Conservation (phyloP, 495 filamentous ascomycete species). For the Aspergillus cristatus region DNA sequence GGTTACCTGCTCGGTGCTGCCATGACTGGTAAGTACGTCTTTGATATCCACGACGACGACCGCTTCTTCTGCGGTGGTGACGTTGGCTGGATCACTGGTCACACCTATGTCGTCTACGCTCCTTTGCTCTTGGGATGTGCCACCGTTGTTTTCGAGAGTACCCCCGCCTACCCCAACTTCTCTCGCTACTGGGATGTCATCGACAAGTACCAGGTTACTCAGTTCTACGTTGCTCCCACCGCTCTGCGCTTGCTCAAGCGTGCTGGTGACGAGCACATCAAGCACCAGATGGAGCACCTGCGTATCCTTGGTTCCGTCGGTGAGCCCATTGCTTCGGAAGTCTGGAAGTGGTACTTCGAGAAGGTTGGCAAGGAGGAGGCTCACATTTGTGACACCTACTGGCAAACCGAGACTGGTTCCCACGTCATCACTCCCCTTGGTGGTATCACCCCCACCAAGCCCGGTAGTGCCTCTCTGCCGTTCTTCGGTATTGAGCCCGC, state of each 20-base stretch:
- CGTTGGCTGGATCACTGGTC: constrained; percentile 99
- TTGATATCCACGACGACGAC: constrained; percentile 97
- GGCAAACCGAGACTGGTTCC: constrained; percentile 99
- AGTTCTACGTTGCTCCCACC: constrained; percentile 98
- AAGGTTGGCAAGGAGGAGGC: constrained; percentile 88
- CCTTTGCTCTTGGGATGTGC: constrained; percentile 86
- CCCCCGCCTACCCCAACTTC: constrained; percentile 94
- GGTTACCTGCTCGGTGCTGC: constrained; percentile 92
- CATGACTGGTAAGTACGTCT: constrained; percentile 93
- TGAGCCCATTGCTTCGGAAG: constrained; percentile 95
- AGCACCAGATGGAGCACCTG: constrained; percentile 78
- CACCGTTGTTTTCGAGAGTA: constrained; percentile 98
- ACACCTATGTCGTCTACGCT: constrained; percentile 97
- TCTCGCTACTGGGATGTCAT: constrained; percentile 98
- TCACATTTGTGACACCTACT: constrained; percentile 96
- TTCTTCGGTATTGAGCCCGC: constrained; percentile 99
- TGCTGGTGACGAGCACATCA: constrained; percentile 85
- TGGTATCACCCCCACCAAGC: constrained; percentile 48
- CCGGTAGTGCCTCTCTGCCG: constrained; percentile 46
- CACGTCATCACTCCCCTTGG: constrained; percentile 63
- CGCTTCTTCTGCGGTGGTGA: constrained; percentile 96
- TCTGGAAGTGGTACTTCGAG: constrained; percentile 99
- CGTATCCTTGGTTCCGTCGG: constrained; percentile 93
- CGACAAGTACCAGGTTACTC: constrained; percentile 86
- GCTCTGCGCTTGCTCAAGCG: constrained; percentile 89